phyloP scores from a whole-genome alignment of 2,329 filamentous ascomycete species.

The Hymenoscyphus infarciens region DNA sequence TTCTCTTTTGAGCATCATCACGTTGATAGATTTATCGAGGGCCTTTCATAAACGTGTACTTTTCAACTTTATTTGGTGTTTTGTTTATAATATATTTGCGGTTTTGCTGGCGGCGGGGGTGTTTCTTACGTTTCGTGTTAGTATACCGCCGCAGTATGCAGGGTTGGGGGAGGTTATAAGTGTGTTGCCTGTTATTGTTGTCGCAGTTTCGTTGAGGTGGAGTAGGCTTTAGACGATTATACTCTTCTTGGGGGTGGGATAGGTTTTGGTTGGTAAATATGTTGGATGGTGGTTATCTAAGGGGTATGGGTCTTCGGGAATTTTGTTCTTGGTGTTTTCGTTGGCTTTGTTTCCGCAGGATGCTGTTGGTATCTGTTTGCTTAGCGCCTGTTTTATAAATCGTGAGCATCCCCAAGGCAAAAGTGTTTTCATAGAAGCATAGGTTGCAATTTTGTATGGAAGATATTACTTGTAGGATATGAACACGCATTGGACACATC shows the following conservation, averaged over 20 bases:
- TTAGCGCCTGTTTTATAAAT: too few relatives aligned
- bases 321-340: too few relatives aligned
- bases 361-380: too few relatives aligned
- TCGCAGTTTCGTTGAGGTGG: constrained; percentile 16
- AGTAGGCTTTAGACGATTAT: background rate
- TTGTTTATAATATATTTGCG: constrained; percentile 59
- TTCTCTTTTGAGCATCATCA: constrained; percentile 51
- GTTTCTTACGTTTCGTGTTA: constrained; percentile 44
- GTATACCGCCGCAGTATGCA: constrained; percentile 55
- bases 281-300: background rate
- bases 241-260: background rate
- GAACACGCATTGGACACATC: too few relatives aligned
- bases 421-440: too few relatives aligned
- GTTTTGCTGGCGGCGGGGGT: constrained; percentile 58
- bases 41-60: constrained; percentile 42
- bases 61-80: constrained; percentile 62
- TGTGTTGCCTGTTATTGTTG: constrained; percentile 55
- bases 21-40: constrained; percentile 50
- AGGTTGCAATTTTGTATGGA: too few relatives aligned
- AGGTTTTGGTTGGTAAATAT: background rate
- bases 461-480: too few relatives aligned
- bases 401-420: too few relatives aligned
- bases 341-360: too few relatives aligned
- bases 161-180: constrained; percentile 63
- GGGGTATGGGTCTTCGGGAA: background rate